Conservation (phyloP, 116 monocot genomes). For the Iris pallida region DNA sequence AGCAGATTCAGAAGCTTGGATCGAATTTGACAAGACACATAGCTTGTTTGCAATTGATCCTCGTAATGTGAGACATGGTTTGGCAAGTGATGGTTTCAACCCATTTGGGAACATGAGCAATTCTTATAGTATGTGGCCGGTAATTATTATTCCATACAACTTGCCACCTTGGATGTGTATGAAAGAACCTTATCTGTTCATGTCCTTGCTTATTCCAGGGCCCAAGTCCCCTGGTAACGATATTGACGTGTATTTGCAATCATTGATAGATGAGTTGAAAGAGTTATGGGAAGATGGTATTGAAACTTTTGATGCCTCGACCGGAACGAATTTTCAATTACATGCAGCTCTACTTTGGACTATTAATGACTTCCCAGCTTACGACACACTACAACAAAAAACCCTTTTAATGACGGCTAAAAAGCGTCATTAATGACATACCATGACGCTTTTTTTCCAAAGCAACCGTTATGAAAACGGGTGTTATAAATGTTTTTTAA, state of each 20-base stretch:
- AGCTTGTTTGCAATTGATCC: background rate
- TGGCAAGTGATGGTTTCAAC: constrained; percentile 27
- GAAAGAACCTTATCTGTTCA: constrained; percentile 2
- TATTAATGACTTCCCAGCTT: background rate
- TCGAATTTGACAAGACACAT: background rate
- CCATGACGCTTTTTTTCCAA: too few relatives aligned
- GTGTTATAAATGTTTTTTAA: too few relatives aligned
- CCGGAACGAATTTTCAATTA: background rate
- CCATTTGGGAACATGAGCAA: constrained; percentile 4
- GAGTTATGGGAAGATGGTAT: background rate
- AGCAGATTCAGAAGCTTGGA: constrained; percentile 8
- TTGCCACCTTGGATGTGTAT: constrained; percentile 10
- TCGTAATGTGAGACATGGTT: constrained; percentile 4
- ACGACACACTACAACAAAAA: too few relatives aligned
- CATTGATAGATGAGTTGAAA: constrained; percentile 7
- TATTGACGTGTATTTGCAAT: constrained; percentile 12
- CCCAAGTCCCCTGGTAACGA: background rate
- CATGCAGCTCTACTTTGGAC: constrained; percentile 1
- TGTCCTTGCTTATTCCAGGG: constrained; percentile 18
- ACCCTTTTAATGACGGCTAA: too few relatives aligned
- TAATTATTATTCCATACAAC: constrained; percentile 8
- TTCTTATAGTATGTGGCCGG: constrained; percentile 8
- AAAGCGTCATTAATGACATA: too few relatives aligned
- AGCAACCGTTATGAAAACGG: too few relatives aligned
- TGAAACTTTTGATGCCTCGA: background rate